Evolutionary conservation across 495 filamentous ascomycete genomes (phyloP).

Genomic region (Lepraria neglecta): DNA sequence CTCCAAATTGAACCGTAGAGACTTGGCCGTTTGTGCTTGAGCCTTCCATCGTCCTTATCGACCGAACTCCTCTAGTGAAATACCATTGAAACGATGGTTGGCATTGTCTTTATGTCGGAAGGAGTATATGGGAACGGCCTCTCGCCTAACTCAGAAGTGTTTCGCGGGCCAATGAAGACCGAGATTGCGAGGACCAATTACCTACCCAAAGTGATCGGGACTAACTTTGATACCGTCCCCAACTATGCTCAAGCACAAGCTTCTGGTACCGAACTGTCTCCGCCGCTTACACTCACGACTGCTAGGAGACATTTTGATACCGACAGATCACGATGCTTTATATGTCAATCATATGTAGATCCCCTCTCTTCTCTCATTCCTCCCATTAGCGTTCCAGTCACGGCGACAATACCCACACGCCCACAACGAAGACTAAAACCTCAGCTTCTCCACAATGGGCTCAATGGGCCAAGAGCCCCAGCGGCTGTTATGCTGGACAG

Average conservation of each 20-base stretch:
- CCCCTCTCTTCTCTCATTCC: not conserved
- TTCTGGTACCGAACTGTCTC: not conserved
- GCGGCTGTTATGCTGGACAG: conserved; percentile 31
- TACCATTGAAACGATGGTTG: too few species aligned
- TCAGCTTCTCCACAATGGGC: not conserved
- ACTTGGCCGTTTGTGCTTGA: too few species aligned
- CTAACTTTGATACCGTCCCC: not conserved
- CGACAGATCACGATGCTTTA: not conserved
- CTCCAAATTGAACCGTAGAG: too few species aligned
- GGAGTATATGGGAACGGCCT: too few species aligned
- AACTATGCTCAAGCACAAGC: not conserved
- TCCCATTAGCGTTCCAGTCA: not conserved
- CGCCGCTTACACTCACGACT: not conserved
- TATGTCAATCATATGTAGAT: not conserved
- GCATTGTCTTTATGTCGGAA: too few species aligned
- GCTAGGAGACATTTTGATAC: not conserved
- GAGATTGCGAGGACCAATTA: not conserved
- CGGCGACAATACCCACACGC: not conserved
- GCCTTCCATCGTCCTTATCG: too few species aligned
- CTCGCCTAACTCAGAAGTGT: too few species aligned
- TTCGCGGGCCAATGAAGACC: too few species aligned
- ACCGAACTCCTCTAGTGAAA: too few species aligned
- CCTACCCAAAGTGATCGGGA: not conserved
- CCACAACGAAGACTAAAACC: not conserved
- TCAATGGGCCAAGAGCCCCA: not conserved